Base-by-base conservation (phyloP, 768 basidiomycete genomes). In the Dioszegia aurantiaca region DNA sequence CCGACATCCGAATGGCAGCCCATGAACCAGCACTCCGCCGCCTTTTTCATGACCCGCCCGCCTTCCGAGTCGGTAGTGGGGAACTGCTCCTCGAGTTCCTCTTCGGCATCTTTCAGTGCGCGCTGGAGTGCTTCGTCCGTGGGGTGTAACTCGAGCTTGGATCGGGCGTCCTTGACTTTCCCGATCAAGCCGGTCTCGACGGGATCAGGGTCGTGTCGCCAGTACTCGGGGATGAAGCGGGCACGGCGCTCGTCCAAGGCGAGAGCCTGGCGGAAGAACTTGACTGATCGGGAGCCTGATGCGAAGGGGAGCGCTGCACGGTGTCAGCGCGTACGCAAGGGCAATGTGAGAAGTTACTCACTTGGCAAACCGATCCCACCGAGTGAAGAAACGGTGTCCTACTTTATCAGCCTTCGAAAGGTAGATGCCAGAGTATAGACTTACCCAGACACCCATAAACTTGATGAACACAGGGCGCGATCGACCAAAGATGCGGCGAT, bases 201-300 rank as follows among this genome's bases (percentile, higher is more conserved):
- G n/a, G n/a, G n/a, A 10, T 42, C 41, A 17, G 44, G 23, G 47
- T 58, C 56, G 17, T 49, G 56, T 16, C 45, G 56, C 11, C 65
- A 59, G 39, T 61, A 64, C 17, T 62, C 67, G 11, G 64, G 66
- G 24, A 61, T 55, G 55, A 72, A 74, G 44, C 63, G 69, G 26
- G 63, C 68, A 5, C 72, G 62, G n/a, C 63, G 59, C 57, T 74
- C 72, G 47, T 74, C 61, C n/a, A 74, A 58, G 12, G 70, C 68
- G 2, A 74, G 52, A 9, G 72, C 70, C 31, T 74, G 72, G 11
- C 68, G 65, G 55, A 70, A 71, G 65, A 66, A 69, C 5, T 36
- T 48, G 43, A 74, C 67, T 24, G 46, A 27, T 14, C 45, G 24
- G 41, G 62, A 58, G 11, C 49, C 42, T 21, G 28, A n/a, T 8